Evolutionary conservation across 768 basidiomycete species (phyloP).

Genomic region (Leucosporidium yakuticum): DNA sequence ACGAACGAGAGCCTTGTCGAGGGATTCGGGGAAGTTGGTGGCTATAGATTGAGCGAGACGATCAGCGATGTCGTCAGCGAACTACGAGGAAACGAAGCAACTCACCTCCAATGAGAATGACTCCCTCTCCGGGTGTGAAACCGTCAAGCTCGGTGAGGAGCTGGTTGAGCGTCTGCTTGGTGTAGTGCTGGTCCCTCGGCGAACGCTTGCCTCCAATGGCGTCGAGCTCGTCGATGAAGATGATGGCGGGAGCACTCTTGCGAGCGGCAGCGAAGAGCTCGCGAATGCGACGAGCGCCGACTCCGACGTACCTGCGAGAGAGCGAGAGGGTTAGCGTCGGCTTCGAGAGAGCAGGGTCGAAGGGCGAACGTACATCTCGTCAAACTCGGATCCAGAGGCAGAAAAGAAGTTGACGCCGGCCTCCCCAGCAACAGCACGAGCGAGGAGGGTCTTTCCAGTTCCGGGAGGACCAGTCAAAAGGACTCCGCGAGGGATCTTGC

Average conservation of each 20-base stretch:
- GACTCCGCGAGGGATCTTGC: slow-evolving; percentile 89
- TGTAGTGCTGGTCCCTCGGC: slow-evolving; percentile 56
- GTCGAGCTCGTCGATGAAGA: slow-evolving; percentile 69
- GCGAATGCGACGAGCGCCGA: slow-evolving; percentile 85
- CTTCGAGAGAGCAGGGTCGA: background rate
- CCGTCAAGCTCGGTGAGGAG: slow-evolving; percentile 96
- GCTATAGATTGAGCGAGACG: slow-evolving; percentile 32
- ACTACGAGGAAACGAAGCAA: background rate
- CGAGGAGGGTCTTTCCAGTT: slow-evolving; percentile 98
- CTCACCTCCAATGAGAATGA: slow-evolving; percentile 73
- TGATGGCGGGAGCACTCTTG: slow-evolving; percentile 91
- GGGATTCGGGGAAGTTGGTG: slow-evolving; percentile 90
- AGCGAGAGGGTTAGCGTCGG: background rate
- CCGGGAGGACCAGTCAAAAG: slow-evolving; percentile 67
- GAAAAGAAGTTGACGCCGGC: slow-evolving; percentile 97
- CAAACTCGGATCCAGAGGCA: slow-evolving; percentile 92
- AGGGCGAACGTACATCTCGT: slow-evolving; percentile 66
- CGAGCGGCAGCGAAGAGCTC: slow-evolving; percentile 90
- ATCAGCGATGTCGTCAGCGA: background rate
- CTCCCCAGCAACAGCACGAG: slow-evolving; percentile 93
- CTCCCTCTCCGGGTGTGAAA: slow-evolving; percentile 79
- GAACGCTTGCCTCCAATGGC: slow-evolving; percentile 55
- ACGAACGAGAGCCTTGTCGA: slow-evolving; percentile 91
- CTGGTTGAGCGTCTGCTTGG: slow-evolving; percentile 71
- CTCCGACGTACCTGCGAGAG: slow-evolving; percentile 54